These are phyloP conservation scores for Dioszegia hungarica DNA, from an alignment of 768 basidiomycete genomes.

Conservation along the genomic window DNA sequence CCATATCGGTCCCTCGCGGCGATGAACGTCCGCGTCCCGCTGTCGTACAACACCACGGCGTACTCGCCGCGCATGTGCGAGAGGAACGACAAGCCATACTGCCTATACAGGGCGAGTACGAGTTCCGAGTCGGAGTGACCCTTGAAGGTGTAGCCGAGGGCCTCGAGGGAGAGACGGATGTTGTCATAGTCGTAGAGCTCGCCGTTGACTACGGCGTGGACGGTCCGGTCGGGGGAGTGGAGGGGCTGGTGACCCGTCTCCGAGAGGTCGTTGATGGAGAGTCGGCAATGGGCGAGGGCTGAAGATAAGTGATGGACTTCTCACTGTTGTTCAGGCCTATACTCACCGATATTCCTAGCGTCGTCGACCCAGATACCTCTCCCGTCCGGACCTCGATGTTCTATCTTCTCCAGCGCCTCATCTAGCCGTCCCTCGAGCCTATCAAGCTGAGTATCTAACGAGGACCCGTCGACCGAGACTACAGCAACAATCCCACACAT, in stretches of 20 bases:
- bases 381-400: conserved; percentile 32
- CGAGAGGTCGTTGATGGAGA: conserved; percentile 40
- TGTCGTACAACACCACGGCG: conserved; percentile 33
- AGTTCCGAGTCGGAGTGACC: conserved; percentile 36
- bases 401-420: conserved; percentile 2
- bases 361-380: conserved; percentile 23
- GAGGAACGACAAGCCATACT: conserved; percentile 35
- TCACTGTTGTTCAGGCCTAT: neutral
- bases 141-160: conserved; percentile 16
- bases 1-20: conserved; percentile 41
- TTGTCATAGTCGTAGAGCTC: conserved; percentile 41
- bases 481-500: conserved; percentile 13
- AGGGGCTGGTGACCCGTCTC: conserved; percentile 33
- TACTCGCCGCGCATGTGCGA: conserved; percentile 38
- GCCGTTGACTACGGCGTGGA: conserved; percentile 42
- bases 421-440: neutral
- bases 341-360: conserved; percentile 16
- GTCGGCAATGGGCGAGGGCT: conserved; percentile 20
- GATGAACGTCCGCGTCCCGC: conserved; percentile 12
- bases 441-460: neutral
- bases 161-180: conserved; percentile 8
- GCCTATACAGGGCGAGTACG: conserved; percentile 31
- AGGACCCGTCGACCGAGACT: neutral
- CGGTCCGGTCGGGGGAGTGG: conserved; percentile 17
- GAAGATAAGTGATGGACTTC: neutral